Evolutionary conservation across 805 yeast genomes (phyloP).

Genomic region (Myxozyma geophila): DNA sequence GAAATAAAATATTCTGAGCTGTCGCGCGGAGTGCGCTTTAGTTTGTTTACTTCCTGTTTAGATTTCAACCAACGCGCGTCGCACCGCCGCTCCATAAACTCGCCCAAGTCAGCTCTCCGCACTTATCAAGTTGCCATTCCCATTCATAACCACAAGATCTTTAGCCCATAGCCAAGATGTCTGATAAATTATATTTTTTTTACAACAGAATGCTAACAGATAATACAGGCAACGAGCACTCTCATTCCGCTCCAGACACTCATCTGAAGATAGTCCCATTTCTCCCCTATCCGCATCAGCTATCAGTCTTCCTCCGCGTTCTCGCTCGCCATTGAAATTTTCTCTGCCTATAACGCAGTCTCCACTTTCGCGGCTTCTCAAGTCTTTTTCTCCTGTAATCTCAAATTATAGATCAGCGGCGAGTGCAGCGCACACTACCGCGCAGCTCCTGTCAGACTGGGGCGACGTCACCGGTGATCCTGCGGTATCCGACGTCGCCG

Average conservation of each 20-base stretch:
- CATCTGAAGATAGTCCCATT: constrained; percentile 15
- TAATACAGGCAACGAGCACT: constrained; percentile 23
- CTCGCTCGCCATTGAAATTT: constrained; percentile 24
- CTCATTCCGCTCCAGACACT: constrained; percentile 21
- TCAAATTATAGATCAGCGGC: constrained; percentile 19
- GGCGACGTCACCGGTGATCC: constrained; percentile 87
- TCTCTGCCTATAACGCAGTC: constrained; percentile 3
- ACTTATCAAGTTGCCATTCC: background rate
- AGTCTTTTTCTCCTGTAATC: constrained; percentile 16
- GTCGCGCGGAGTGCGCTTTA: no score
- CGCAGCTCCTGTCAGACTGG: constrained; percentile 60
- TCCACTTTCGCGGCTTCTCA: constrained; percentile 23
- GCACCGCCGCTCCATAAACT: background rate
- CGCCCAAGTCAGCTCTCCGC: no score
- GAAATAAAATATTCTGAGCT: no score
- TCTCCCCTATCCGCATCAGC: constrained; percentile 16
- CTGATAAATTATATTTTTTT: no score
- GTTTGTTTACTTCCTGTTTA: constrained; percentile 4
- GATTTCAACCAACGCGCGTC: background rate
- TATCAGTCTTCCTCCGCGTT: constrained; percentile 5
- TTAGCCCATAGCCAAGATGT: no score
- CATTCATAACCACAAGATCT: background rate
- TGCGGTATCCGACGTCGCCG: constrained; percentile 76
- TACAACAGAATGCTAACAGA: no score
- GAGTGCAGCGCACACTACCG: constrained; percentile 18